Conservation (phyloP, 2,329 filamentous ascomycete genomes). For the Trichophaea hybrida region DNA sequence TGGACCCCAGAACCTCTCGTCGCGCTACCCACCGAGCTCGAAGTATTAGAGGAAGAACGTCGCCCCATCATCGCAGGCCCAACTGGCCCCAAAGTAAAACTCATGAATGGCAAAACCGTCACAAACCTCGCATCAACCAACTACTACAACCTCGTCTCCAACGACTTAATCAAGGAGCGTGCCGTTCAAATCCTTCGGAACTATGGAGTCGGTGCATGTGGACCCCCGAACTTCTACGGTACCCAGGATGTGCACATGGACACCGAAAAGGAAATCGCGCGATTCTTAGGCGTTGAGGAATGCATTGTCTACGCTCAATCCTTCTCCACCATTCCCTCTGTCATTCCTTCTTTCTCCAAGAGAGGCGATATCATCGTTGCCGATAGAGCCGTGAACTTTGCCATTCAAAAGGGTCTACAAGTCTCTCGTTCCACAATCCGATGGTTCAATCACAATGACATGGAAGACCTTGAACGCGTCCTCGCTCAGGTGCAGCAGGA, state of each 20-base stretch:
- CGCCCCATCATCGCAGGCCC: constrained; percentile 82
- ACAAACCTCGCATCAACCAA: constrained; percentile 91
- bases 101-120: constrained; percentile 72
- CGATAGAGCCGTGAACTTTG: constrained; percentile 83
- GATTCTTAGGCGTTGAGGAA: constrained; percentile 70
- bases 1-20: constrained; percentile 93
- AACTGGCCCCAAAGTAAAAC: constrained; percentile 77
- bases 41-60: constrained; percentile 71
- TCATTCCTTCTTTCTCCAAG: constrained; percentile 94
- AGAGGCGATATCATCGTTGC: constrained; percentile 93
- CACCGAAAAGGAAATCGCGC: constrained; percentile 82
- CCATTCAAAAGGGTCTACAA: constrained; percentile 86
- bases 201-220: constrained; percentile 92
- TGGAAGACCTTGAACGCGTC: constrained; percentile 79
- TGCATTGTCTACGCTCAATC: constrained; percentile 94
- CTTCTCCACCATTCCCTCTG: constrained; percentile 91
- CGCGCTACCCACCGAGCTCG: constrained; percentile 53
- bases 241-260: constrained; percentile 98
- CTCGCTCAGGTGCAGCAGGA: constrained; percentile 77
- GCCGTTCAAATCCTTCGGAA: constrained; percentile 85
- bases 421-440: constrained; percentile 78
- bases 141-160: constrained; percentile 92
- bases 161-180: constrained; percentile 86
- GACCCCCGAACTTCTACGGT: constrained; percentile 93
- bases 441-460: constrained; percentile 94